Conservation (phyloP, 192 early-diverging fungal genomes). For the Chytriomyces sp. region DNA sequence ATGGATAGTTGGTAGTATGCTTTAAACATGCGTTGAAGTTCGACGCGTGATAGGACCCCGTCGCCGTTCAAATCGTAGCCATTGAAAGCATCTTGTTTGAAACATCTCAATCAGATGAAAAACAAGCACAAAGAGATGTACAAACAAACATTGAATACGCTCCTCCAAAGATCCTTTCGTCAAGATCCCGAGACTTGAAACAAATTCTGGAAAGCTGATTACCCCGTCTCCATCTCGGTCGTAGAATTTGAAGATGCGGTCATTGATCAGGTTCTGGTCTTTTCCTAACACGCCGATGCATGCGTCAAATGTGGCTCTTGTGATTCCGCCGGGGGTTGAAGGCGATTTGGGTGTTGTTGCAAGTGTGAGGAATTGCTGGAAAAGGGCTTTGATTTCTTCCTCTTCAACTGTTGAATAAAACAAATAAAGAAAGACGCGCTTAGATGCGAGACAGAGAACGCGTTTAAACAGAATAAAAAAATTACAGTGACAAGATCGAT, state of each 20-base stretch:
- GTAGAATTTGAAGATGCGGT: conserved; percentile 85
- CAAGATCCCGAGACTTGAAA: conserved; percentile 75
- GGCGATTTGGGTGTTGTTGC: conserved; percentile 59
- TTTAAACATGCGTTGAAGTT: conserved; percentile 86
- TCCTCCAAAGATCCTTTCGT: conserved; percentile 88
- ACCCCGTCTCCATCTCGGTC: conserved; percentile 80
- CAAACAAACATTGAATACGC: conserved; percentile 74
- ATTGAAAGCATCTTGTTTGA: conserved; percentile 73
- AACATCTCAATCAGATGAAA: not conserved
- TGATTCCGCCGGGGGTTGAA: conserved; percentile 69
- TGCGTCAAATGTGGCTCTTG: conserved; percentile 74
- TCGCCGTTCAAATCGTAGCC: conserved; percentile 92
- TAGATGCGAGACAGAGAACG: conserved; percentile 3
- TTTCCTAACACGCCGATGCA: conserved; percentile 85
- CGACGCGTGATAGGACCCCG: conserved; percentile 79
- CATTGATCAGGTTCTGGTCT: conserved; percentile 80
- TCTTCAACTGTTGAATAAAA: conserved; percentile 73
- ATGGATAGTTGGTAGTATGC: conserved; percentile 88
- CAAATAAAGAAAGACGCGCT: not conserved
- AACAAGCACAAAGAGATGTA: not conserved
- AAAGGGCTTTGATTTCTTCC: conserved; percentile 82
- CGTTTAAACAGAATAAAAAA: conserved; percentile 15
- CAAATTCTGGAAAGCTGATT: conserved; percentile 83
- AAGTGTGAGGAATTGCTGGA: conserved; percentile 81
- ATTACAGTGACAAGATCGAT: conserved; percentile 73